Evolutionary conservation across 495 filamentous ascomycete species (phyloP).

Genomic region (Xylaria bambusicola): DNA sequence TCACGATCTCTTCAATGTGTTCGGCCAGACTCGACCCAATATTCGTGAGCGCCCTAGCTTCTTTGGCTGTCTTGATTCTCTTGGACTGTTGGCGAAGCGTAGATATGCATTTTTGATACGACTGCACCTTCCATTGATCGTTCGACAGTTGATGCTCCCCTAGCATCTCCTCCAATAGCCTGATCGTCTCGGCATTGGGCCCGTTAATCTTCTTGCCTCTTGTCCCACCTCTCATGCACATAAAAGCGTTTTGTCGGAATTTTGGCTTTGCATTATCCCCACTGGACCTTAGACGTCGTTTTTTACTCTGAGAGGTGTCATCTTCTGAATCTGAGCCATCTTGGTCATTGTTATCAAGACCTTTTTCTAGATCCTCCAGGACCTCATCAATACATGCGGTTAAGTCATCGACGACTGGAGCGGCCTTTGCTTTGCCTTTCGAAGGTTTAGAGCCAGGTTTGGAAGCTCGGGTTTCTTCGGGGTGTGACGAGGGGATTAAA

Average conservation of each 20-base stretch:
- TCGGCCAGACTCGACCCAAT: conserved; percentile 76
- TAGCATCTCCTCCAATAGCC: conserved; percentile 78
- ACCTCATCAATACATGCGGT: conserved; percentile 10
- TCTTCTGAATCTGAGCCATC: conserved; percentile 24
- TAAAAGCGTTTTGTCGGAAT: conserved; percentile 42
- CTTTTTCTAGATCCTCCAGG: conserved; percentile 14
- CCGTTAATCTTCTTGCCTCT: conserved; percentile 32
- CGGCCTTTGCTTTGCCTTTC: not conserved
- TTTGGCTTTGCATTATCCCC: not conserved
- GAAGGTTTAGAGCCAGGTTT: not conserved
- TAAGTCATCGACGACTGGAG: not conserved
- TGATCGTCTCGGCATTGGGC: conserved; percentile 76
- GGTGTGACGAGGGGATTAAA: conserved; percentile 19
- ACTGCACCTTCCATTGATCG: conserved; percentile 78
- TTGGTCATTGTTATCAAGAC: conserved; percentile 10
- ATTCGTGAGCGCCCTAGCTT: conserved; percentile 68
- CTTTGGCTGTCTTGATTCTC: conserved; percentile 65
- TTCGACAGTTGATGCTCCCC: conserved; percentile 73
- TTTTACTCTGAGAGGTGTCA: conserved; percentile 27
- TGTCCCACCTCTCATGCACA: conserved; percentile 46
- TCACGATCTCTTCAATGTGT: conserved; percentile 90
- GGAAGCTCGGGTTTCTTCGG: not conserved
- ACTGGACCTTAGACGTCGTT: not conserved
- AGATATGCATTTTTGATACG: conserved; percentile 79
- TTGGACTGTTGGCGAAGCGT: conserved; percentile 67